Conservation (phyloP, 805 yeast genomes). For the Hanseniaspora mollemarum region DNA sequence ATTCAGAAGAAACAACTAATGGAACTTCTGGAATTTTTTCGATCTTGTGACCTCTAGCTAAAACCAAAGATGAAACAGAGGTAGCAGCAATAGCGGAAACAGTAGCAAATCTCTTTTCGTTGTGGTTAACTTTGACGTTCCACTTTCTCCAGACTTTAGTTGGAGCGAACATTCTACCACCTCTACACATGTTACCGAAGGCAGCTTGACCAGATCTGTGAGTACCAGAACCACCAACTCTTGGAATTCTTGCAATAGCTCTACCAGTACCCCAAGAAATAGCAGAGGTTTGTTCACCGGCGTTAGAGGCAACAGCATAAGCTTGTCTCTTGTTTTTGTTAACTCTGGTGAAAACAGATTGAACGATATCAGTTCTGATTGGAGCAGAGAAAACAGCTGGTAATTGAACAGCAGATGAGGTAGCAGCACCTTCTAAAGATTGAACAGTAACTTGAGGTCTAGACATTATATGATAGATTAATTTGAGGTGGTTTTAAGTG, state of each 20-base stretch:
- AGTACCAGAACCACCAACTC: constrained; percentile 99
- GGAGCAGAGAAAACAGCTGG: constrained; percentile 99
- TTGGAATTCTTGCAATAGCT: constrained; percentile 99
- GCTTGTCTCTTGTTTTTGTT: constrained; percentile 99
- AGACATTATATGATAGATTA: constrained; percentile 36
- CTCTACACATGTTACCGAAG: constrained; percentile 99
- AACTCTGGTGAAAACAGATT: constrained; percentile 94
- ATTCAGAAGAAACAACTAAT: constrained; percentile 85
- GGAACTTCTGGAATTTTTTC: constrained; percentile 98
- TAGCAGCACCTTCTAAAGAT: constrained; percentile 75
- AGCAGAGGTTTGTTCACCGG: constrained; percentile 99
- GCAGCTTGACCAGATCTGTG: constrained; percentile 99
- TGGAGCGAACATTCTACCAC: constrained; percentile 99
- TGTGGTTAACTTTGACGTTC: constrained; percentile 99
- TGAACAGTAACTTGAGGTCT: constrained; percentile 97
- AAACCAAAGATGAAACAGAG: constrained; percentile 93
- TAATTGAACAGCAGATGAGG: constrained; percentile 74
- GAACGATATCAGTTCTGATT: constrained; percentile 98
- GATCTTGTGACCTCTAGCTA: constrained; percentile 99
- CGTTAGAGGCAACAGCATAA: constrained; percentile 97
- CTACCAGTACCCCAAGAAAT: constrained; percentile 99
- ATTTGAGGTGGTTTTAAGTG: constrained; percentile 13
- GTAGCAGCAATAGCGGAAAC: constrained; percentile 99
- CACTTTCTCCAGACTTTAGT: constrained; percentile 99
- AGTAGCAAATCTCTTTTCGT: constrained; percentile 99